These are phyloP conservation scores for Penicillium verrucosum DNA, from an alignment of 2,329 filamentous ascomycete genomes.

Conservation along the genomic window DNA sequence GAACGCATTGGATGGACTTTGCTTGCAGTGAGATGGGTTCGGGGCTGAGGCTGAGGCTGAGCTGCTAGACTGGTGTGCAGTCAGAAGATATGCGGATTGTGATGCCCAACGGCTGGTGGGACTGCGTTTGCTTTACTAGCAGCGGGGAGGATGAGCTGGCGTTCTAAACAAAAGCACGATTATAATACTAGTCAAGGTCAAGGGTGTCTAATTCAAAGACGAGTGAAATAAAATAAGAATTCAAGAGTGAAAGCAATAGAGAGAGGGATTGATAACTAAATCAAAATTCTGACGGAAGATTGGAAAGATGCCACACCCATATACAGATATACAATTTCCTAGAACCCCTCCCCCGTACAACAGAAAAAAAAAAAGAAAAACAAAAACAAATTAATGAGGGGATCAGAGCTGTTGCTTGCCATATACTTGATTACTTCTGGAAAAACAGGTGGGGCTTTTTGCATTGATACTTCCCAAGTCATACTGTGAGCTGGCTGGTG, in stretches of 20 bases:
- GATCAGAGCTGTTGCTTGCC: conserved; percentile 11
- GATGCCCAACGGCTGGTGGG: conserved; percentile 18
- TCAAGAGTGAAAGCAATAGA: neutral
- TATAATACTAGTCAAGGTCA: neutral
- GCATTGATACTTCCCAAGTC: conserved; percentile 14
- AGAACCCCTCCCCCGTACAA: conserved; percentile 12
- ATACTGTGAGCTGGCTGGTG: conserved; percentile 16
- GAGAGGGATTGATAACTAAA: neutral
- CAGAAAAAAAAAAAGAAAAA: conserved; percentile 9
- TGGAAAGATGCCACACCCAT: conserved; percentile 15
- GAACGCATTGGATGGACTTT: conserved; percentile 22
- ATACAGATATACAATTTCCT: conserved; percentile 16
- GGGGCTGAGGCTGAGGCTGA: conserved; percentile 22
- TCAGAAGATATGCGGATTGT: conserved; percentile 9
- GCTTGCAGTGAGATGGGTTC: conserved; percentile 7
- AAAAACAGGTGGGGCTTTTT: conserved; percentile 31
- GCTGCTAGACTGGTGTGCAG: neutral
- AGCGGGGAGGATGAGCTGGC: neutral
- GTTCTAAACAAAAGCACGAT: neutral
- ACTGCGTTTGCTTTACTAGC: neutral
- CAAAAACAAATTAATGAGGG: conserved; percentile 11
- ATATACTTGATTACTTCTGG: conserved; percentile 19
- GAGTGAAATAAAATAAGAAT: neutral
- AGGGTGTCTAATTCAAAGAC: neutral
- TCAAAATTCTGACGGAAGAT: neutral